Percentiles rank a stretch among this genome's conserved stretches.
phyloP scores from a whole-genome alignment of 805 yeast genomes.

The Sungouiozyma intestinalis region DNA sequence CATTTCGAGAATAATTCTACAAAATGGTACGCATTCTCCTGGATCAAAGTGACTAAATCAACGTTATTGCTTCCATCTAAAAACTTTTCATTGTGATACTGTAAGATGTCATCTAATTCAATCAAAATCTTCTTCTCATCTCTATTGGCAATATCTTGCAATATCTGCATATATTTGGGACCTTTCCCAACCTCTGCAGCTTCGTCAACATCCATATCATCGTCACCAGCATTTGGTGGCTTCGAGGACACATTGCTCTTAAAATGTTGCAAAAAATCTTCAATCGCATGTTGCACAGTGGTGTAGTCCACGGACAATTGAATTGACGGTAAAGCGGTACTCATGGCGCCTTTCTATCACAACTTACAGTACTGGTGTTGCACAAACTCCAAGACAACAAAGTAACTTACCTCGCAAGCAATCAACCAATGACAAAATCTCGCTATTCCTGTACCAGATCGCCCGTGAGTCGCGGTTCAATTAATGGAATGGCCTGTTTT shows the following conservation, averaged over 20 bases:
- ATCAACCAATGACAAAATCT: neutral
- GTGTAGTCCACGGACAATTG: constrained; percentile 66
- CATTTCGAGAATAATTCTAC: constrained; percentile 64
- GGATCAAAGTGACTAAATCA: constrained; percentile 32
- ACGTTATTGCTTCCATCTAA: constrained; percentile 15
- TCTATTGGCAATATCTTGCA: constrained; percentile 80
- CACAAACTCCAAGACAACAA: no score
- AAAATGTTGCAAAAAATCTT: constrained; percentile 60
- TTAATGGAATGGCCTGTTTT: no score
- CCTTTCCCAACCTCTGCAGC: constrained; percentile 32
- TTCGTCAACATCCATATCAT: constrained; percentile 17
- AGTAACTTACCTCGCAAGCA: neutral
- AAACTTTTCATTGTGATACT: constrained; percentile 45
- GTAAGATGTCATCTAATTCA: constrained; percentile 75
- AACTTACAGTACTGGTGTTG: no score
- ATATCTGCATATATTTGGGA: constrained; percentile 63
- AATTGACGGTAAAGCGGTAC: constrained; percentile 45
- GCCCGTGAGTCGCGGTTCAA: neutral
- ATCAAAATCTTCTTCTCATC: constrained; percentile 56
- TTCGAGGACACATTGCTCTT: constrained; percentile 29
- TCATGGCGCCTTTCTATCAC: constrained; percentile 11
- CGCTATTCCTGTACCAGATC: neutral
- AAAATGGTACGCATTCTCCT: constrained; percentile 69
- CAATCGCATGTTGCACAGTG: constrained; percentile 45
- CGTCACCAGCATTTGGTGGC: constrained; percentile 21